These are phyloP conservation scores for Pseudogymnoascus sp. DNA, from an alignment of 2,329 filamentous ascomycete genomes.

Conservation along the genomic window DNA sequence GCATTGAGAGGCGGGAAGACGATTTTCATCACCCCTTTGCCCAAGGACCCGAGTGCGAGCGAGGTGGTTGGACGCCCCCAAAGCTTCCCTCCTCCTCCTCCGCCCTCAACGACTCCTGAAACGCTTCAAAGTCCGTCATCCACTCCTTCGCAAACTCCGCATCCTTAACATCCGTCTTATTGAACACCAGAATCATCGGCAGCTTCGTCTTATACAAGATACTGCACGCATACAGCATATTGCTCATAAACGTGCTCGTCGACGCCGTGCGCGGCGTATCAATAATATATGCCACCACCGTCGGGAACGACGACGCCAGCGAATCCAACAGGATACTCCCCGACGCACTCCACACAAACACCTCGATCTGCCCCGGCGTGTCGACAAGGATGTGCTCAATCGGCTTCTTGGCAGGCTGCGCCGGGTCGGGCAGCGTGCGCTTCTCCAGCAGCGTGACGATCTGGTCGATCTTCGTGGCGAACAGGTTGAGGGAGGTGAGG, in stretches of 20 bases:
- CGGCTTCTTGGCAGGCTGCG: slow-evolving; percentile 46
- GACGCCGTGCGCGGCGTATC: slow-evolving; percentile 90
- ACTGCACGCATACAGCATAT: slow-evolving; percentile 98
- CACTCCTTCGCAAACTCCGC: slow-evolving; percentile 90
- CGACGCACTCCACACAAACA: slow-evolving; percentile 96
- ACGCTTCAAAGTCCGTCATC: slow-evolving; percentile 99
- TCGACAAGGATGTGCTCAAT: slow-evolving; percentile 86
- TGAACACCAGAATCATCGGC: slow-evolving; percentile 98
- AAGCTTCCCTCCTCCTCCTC: slow-evolving; percentile 76
- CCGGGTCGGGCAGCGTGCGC: slow-evolving; percentile 59
- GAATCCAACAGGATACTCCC: slow-evolving; percentile 91
- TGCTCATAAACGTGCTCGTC: slow-evolving; percentile 97
- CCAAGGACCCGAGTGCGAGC: slow-evolving; percentile 40
- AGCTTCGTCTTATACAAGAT: slow-evolving; percentile 98
- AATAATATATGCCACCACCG: slow-evolving; percentile 94
- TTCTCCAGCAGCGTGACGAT: slow-evolving; percentile 86
- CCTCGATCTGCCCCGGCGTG: slow-evolving; percentile 95
- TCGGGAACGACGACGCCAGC: slow-evolving; percentile 88
- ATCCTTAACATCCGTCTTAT: slow-evolving; percentile 95
- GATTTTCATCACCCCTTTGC: slow-evolving; percentile 42
- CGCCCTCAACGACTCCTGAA: slow-evolving; percentile 73
- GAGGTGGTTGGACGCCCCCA: slow-evolving; percentile 51
- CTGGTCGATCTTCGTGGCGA: slow-evolving; percentile 97
- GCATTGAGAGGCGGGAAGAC: slow-evolving; percentile 41
- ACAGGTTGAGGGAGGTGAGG: slow-evolving; percentile 88